Percentiles rank a stretch among this genome's conserved stretches.
Evolutionary conservation across 164 flowering plant genomes (phyloP).

Genomic region (Vitis amurensis): DNA sequence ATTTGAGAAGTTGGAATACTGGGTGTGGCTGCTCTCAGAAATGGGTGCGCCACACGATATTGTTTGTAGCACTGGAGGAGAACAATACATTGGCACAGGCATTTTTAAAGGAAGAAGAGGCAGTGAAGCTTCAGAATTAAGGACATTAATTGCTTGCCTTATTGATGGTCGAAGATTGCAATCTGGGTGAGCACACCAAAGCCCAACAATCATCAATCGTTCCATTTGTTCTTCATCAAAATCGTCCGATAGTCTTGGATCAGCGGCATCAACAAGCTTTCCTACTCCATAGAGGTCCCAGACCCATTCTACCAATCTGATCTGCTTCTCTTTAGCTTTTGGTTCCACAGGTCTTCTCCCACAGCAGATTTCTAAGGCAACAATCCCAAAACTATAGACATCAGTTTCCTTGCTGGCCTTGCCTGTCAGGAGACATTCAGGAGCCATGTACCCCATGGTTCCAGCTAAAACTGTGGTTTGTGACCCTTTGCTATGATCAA

Average conservation of each 20-base stretch:
- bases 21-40: too few relatives aligned
- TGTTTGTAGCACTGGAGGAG: too few relatives aligned
- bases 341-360: neutral
- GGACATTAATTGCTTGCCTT: slow-evolving; percentile 11
- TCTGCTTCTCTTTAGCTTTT: neutral
- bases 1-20: too few relatives aligned
- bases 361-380: neutral
- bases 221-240: slow-evolving; percentile 5
- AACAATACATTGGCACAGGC: too few relatives aligned
- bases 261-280: neutral
- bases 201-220: slow-evolving; percentile 13
- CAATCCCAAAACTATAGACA: slow-evolving; percentile 6
- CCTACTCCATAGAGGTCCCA: neutral
- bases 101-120: slow-evolving; percentile 9
- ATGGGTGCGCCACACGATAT: too few relatives aligned
- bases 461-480: slow-evolving; percentile 4
- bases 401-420: neutral
- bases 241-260: neutral
- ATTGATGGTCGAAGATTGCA: slow-evolving; percentile 5
- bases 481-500: neutral
- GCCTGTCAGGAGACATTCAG: neutral
- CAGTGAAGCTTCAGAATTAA: slow-evolving; percentile 10
- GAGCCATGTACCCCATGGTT: slow-evolving; percentile 4
- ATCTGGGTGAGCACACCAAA: slow-evolving; percentile 24
- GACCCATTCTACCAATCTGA: neutral